Evolutionary conservation across 75 land plant species (phyloP).

Genomic region (Pseudotsuga menziesii): DNA sequence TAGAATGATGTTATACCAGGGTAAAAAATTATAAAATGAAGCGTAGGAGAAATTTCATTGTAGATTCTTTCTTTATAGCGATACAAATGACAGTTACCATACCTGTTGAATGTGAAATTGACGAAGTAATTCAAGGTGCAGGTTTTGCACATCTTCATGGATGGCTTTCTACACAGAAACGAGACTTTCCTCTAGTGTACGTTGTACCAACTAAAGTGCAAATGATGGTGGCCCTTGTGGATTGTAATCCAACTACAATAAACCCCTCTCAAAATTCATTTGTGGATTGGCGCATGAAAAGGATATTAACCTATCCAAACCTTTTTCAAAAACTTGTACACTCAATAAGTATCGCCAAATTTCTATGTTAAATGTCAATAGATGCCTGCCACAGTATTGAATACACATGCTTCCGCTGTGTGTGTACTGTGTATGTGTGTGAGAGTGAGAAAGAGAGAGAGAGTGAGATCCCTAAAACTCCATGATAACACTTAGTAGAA

Average conservation of each 20-base stretch:
- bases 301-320: not conserved
- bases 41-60: not conserved
- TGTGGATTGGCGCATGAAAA: not conserved
- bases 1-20: not conserved
- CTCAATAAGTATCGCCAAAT: not conserved
- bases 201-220: conserved; percentile 85
- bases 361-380: not conserved
- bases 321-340: not conserved
- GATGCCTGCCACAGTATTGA: not conserved
- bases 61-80: not conserved
- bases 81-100: conserved; percentile 2
- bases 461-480: too few species aligned
- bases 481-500: too few species aligned
- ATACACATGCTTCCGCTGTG: conserved; percentile 1
- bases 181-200: conserved; percentile 84
- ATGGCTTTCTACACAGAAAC: conserved; percentile 74
- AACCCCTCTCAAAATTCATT: not conserved
- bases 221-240: conserved; percentile 61
- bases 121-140: conserved; percentile 87
- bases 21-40: not conserved
- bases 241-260: conserved; percentile 7
- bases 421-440: not conserved
- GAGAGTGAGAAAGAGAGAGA: not conserved
- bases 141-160: conserved; percentile 91
- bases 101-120: conserved; percentile 97